Conservation (phyloP, 1,139 yeast genomes). For the Barnettozyma hawaiiensis region DNA sequence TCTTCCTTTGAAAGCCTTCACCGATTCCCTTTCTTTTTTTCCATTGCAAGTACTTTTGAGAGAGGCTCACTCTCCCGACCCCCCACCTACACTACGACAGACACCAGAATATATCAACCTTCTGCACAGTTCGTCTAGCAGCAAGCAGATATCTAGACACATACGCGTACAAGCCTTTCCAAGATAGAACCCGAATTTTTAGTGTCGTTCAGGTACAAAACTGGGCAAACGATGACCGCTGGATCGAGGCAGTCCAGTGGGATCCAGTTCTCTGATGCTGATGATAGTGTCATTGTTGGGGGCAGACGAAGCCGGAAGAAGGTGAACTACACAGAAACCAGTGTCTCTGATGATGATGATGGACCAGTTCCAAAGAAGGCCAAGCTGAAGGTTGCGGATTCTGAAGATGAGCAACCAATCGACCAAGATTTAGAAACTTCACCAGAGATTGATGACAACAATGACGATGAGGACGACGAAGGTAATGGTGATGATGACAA, state of each 20-base stretch:
- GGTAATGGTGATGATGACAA: slow-evolving; percentile 13
- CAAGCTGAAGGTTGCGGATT: background rate
- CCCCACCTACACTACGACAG: too few species aligned
- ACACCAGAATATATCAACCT: too few species aligned
- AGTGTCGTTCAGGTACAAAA: slow-evolving; percentile 12
- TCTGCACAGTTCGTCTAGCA: background rate
- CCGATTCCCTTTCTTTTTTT: background rate
- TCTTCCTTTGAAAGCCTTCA: background rate
- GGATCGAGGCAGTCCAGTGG: slow-evolving; percentile 6
- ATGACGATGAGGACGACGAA: slow-evolving; percentile 31
- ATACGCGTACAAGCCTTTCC: slow-evolving; percentile 2
- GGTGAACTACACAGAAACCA: slow-evolving; percentile 29
- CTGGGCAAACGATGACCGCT: slow-evolving; percentile 13
- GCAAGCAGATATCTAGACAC: background rate
- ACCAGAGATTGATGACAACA: slow-evolving; percentile 24
- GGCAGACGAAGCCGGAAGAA: slow-evolving; percentile 15
- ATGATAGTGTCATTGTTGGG: slow-evolving; percentile 10
- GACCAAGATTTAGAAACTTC: background rate
- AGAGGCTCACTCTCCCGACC: too few species aligned
- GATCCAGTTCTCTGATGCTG: slow-evolving; percentile 8
- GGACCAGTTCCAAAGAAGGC: slow-evolving; percentile 20
- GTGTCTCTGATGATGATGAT: slow-evolving; percentile 28
- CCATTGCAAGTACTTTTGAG: too few species aligned
- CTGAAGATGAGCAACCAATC: background rate
- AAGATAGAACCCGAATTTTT: slow-evolving; percentile 8